Conservation (phyloP, 148 eudicot species). For the Silene latifolia region DNA sequence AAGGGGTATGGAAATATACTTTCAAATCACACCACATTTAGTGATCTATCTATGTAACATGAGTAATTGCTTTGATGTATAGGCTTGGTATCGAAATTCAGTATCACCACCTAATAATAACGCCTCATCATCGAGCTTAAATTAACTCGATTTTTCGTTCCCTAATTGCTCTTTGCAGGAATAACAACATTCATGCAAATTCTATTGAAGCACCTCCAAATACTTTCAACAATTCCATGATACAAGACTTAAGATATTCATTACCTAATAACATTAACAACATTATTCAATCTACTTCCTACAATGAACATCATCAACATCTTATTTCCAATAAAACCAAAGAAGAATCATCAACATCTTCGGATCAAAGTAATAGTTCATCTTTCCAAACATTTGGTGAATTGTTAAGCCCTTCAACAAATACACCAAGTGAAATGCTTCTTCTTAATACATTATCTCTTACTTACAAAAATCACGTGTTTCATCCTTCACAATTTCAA, state of each 20-base stretch:
- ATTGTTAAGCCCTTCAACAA: slow-evolving; percentile 37
- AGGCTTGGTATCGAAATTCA: not conserved
- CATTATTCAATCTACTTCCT: slow-evolving; percentile 28
- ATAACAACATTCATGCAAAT: slow-evolving; percentile 30
- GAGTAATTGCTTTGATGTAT: too few relatives aligned
- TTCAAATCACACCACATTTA: not conserved
- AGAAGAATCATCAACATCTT: slow-evolving; percentile 28
- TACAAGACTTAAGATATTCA: slow-evolving; percentile 46
- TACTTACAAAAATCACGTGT: slow-evolving; percentile 21
- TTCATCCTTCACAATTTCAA: slow-evolving; percentile 20
- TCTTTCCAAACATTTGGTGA: slow-evolving; percentile 37
- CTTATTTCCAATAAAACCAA: slow-evolving; percentile 22
- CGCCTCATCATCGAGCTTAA: not conserved
- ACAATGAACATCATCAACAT: slow-evolving; percentile 21
- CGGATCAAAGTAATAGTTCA: slow-evolving; percentile 19
- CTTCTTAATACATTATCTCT: slow-evolving; percentile 47
- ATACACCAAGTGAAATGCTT: slow-evolving; percentile 31
- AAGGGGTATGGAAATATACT: not conserved
- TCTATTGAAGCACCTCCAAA: slow-evolving; percentile 25
- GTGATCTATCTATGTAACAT: not conserved
- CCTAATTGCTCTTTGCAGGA: slow-evolving; percentile 27
- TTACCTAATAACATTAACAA: slow-evolving; percentile 21
- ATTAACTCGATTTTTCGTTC: not conserved
- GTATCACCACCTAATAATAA: not conserved
- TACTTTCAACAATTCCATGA: slow-evolving; percentile 29